Percentiles rank a stretch among this genome's conserved stretches.
Conservation (phyloP, 108 stramenopile genomes). For the Epithemia pelagica region DNA sequence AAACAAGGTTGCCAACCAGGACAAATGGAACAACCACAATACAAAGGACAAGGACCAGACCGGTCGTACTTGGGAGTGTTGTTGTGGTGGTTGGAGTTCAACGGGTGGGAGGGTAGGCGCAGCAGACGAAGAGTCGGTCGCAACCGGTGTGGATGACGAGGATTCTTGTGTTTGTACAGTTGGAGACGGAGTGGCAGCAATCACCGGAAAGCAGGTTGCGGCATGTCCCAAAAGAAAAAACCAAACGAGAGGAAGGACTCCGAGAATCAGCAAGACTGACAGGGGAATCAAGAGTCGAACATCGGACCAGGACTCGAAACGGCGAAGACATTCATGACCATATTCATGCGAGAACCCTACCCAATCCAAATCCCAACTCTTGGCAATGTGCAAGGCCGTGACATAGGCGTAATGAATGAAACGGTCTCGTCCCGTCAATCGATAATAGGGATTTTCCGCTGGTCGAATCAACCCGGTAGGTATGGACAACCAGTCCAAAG, state of each 20-base stretch:
- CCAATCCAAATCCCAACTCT: constrained; percentile 32
- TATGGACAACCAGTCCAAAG: constrained; percentile 52
- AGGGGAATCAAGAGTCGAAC: constrained; percentile 36
- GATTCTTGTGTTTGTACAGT: neutral
- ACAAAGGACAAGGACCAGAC: constrained; percentile 21
- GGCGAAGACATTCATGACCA: constrained; percentile 69
- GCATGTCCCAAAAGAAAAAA: constrained; percentile 18
- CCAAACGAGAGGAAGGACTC: constrained; percentile 11
- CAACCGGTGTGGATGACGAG: neutral
- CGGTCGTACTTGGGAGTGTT: constrained; percentile 1
- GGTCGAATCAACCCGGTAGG: constrained; percentile 76
- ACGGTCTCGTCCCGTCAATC: constrained; percentile 30
- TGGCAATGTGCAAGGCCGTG: constrained; percentile 46
- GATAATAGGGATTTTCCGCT: constrained; percentile 79
- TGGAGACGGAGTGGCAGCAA: neutral
- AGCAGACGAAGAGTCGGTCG: too few species aligned
- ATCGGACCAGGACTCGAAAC: constrained; percentile 44
- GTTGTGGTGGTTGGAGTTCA: neutral
- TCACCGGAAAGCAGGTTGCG: neutral
- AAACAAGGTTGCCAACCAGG: constrained; percentile 72
- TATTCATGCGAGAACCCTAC: constrained; percentile 81
- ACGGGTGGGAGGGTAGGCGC: neutral
- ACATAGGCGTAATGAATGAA: constrained; percentile 60
- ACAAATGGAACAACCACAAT: constrained; percentile 37
- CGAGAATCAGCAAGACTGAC: constrained; percentile 12